Base-by-base conservation (phyloP, 2,329 filamentous ascomycete species). In the Tolypocladium tropicale region DNA sequence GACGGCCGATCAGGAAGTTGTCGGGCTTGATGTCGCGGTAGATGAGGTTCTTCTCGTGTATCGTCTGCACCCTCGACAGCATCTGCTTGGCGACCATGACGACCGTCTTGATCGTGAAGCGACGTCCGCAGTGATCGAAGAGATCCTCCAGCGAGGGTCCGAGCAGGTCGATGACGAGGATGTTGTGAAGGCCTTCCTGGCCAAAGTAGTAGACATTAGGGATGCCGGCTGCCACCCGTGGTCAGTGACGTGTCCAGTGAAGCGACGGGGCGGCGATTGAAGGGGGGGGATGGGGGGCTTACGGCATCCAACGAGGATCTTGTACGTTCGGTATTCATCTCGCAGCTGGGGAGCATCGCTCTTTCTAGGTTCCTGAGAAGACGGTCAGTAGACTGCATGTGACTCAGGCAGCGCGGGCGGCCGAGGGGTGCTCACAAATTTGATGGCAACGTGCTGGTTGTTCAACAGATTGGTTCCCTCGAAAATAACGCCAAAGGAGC, bases 171-270 rank as follows among this genome's bases (percentile, higher is more conserved):
- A 97, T 97, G 64, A 99, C 93, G 53, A 99, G 86, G 64, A 97
- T 97, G 77, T 99, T 97, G 79, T 99, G 94, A 33, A 97, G 86
- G 65, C 93, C 94, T 75, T 97, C 93, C 71, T 99, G 94, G 60
- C 94, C 94, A 65, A 97, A 99, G 76, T 97, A 99, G 78, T 97
- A 97, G 68, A 99, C 94, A 82, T 97, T 97, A 67, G 94, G 94
- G 65, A 99, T 97, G 67, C 94, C 94, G 67, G 93, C 93, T 97
- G 71, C 32, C 52, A 57, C 46, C n/a, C 43, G 23, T 30, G 43
- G 59, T 66, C 57, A 65, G 65, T 65, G 56, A 62, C 7, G 14
- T 11, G 28, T 21, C 46, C 25, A 32, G 46, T 28, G 16, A 16
- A 30, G 25, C 43, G 39, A 25, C 4, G 14, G 14, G 53, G n/a